A percentile compares a stretch with the other conserved stretches of the same genome.
These are phyloP conservation scores for Pterulicium gracile DNA, from an alignment of 1,284 basidiomycete species.

Conservation along the genomic window DNA sequence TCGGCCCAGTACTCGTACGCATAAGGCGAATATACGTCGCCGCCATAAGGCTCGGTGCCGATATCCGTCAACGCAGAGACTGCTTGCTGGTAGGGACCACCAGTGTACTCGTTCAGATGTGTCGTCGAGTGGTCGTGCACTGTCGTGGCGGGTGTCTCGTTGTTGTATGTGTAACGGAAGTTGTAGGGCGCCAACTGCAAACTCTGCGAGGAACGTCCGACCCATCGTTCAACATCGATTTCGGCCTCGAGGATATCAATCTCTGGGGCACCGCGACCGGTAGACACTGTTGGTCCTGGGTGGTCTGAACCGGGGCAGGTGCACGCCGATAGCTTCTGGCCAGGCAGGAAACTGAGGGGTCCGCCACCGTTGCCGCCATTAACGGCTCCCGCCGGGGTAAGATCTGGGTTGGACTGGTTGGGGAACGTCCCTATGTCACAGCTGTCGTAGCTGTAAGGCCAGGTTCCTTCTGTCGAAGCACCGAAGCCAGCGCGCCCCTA, in stretches of 20 bases:
- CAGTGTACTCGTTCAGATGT: constrained; percentile 60
- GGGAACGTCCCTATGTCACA: constrained; percentile 83
- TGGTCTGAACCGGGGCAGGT: constrained; percentile 77
- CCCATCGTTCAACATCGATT: constrained; percentile 24
- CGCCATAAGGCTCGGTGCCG: constrained; percentile 42
- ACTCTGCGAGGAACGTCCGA: constrained; percentile 67
- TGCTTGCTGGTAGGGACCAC: constrained; percentile 74
- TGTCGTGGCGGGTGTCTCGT: constrained; percentile 39
- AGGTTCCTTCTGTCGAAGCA: constrained; percentile 48
- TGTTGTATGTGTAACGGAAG: constrained; percentile 50
- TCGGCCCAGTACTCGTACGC: constrained; percentile 72
- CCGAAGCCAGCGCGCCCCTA: constrained; percentile 70
- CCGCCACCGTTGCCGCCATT: constrained; percentile 38
- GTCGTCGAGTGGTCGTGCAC: constrained; percentile 44
- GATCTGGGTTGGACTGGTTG: constrained; percentile 53
- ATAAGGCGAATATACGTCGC: constrained; percentile 42
- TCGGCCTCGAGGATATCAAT: constrained; percentile 78
- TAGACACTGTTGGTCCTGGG: constrained; percentile 66
- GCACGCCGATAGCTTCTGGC: constrained; percentile 72
- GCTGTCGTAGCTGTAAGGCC: constrained; percentile 77
- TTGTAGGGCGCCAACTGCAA: constrained; percentile 78
- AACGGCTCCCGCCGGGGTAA: constrained; percentile 37
- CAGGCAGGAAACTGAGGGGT: constrained; percentile 59
- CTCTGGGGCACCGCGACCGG: constrained; percentile 79
- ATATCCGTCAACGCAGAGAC: constrained; percentile 55